Evolutionary conservation across 306 rosid species (phyloP).

Genomic region (Cyclanthera cordifolia): DNA sequence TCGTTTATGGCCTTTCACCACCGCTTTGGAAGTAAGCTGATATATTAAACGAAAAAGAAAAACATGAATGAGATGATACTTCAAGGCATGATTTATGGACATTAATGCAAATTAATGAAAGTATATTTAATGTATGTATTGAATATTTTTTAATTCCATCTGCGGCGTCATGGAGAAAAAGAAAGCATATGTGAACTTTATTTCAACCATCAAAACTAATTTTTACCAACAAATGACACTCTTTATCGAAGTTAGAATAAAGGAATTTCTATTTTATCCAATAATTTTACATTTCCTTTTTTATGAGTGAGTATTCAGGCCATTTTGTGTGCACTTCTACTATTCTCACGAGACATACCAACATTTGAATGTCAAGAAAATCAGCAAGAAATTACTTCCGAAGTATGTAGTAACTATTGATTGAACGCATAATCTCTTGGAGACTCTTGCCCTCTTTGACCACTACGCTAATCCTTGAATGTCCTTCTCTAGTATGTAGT

Average conservation of each 20-base stretch:
- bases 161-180: neutral
- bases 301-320: too few relatives aligned
- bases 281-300: neutral
- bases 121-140: too few relatives aligned
- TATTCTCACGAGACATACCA: too few relatives aligned
- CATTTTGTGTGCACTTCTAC: too few relatives aligned
- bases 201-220: neutral
- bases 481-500: too few relatives aligned
- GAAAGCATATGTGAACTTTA: neutral
- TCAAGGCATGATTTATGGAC: constrained; percentile 9
- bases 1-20: constrained; percentile 36
- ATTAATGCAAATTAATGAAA: too few relatives aligned
- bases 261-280: neutral
- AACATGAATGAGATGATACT: neutral
- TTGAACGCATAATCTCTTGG: too few relatives aligned
- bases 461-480: too few relatives aligned
- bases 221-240: neutral
- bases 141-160: neutral
- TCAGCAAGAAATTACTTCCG: too few relatives aligned
- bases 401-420: too few relatives aligned
- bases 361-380: too few relatives aligned
- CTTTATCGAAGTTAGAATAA: neutral
- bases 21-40: constrained; percentile 61
- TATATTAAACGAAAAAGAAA: neutral
- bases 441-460: too few relatives aligned